Evolutionary conservation across 345 rosid species (phyloP).

Genomic region (Heritiera littoralis): DNA sequence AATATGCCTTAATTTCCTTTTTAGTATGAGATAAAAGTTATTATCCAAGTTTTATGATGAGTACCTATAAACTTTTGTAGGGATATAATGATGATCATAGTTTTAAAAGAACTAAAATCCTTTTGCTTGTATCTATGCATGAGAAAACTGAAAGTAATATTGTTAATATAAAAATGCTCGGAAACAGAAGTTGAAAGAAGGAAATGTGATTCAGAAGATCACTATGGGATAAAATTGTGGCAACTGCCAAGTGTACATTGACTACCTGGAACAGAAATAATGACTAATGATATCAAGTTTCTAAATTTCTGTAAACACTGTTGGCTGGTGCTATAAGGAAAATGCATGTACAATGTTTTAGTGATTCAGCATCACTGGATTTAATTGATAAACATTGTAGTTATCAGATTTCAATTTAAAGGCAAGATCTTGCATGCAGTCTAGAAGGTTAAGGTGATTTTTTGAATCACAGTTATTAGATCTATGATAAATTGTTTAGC

Average conservation of each 20-base stretch:
- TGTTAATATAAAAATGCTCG: neutral
- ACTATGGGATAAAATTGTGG: neutral
- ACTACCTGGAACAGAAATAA: neutral
- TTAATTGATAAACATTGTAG: neutral
- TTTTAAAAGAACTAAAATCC: neutral
- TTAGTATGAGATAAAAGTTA: neutral
- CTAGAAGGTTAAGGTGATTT: neutral
- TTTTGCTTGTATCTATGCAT: neutral
- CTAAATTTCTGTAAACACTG: neutral
- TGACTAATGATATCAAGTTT: neutral
- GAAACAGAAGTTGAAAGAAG: neutral
- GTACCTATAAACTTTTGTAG: neutral
- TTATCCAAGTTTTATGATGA: neutral
- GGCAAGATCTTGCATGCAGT: neutral
- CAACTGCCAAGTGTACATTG: neutral
- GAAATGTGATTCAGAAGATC: neutral
- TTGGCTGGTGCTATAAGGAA: neutral
- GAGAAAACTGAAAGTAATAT: neutral
- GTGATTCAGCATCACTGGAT: neutral
- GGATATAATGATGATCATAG: conserved; percentile 1
- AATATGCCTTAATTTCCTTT: neutral
- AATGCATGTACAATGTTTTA: neutral
- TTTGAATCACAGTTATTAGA: neutral
- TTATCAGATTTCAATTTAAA: neutral
- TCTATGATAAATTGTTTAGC: neutral